Evolutionary conservation across 2,329 filamentous ascomycete genomes (phyloP).

Genomic region (Aureobasidium melanogenum): DNA sequence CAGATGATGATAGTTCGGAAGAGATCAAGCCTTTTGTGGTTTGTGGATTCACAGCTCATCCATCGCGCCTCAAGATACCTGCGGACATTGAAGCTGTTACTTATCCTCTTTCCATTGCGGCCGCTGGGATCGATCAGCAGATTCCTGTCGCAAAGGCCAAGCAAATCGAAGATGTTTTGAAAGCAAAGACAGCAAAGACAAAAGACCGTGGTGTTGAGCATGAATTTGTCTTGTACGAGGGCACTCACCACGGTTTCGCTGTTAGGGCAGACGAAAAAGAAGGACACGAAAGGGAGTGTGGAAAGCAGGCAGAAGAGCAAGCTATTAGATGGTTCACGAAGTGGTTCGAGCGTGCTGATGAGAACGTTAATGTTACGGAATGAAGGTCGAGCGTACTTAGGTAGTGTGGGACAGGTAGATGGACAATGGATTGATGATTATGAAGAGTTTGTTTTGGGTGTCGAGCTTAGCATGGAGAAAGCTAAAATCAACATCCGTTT

Average conservation of each 20-base stretch:
- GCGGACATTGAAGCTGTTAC: slow-evolving; percentile 26
- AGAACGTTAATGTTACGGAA: too few species aligned
- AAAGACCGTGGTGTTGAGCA: slow-evolving; percentile 26
- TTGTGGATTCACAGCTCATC: slow-evolving; percentile 22
- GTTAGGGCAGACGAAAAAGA: slow-evolving; percentile 27
- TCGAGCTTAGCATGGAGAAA: too few species aligned
- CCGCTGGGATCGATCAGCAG: slow-evolving; percentile 21
- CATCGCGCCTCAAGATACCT: slow-evolving; percentile 25
- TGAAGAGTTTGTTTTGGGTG: too few species aligned
- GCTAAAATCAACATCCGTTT: too few species aligned
- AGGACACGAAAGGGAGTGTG: slow-evolving; percentile 23
- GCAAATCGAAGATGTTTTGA: slow-evolving; percentile 25
- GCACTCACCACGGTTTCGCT: slow-evolving; percentile 30
- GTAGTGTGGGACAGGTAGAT: too few species aligned
- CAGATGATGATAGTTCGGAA: background rate
- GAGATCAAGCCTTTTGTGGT: background rate
- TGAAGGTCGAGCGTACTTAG: background rate
- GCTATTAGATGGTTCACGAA: slow-evolving; percentile 30
- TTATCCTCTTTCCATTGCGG: slow-evolving; percentile 27
- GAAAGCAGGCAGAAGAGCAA: slow-evolving; percentile 30
- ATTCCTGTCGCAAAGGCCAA: slow-evolving; percentile 25
- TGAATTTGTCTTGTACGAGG: slow-evolving; percentile 30
- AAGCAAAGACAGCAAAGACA: slow-evolving; percentile 25
- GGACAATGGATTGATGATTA: too few species aligned
- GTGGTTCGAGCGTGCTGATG: slow-evolving; percentile 21